phyloP scores from a whole-genome alignment of 73 alveolate species.

The Symbiodinium pilosum region DNA sequence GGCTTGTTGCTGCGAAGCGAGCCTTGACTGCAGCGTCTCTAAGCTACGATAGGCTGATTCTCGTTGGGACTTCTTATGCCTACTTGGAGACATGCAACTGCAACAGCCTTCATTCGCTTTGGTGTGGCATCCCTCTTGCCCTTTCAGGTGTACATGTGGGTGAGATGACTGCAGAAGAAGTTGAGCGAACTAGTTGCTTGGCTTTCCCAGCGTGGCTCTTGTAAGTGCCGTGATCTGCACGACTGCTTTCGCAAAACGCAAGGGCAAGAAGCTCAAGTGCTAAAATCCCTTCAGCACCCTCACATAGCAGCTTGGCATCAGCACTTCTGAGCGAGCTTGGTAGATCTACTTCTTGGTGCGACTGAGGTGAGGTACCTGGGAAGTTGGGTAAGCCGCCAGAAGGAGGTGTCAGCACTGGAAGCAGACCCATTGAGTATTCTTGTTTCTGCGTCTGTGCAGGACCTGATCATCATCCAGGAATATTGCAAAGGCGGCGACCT shows the following conservation, averaged over 20 bases:
- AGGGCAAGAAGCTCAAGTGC: constrained; percentile 73
- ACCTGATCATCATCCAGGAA: constrained; percentile 76
- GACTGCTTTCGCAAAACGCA: background rate
- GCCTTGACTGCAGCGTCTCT: background rate
- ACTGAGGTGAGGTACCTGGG: constrained; percentile 78
- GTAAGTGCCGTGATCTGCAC: too few species aligned
- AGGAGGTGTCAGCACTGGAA: background rate
- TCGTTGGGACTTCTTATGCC: too few species aligned
- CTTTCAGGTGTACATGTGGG: constrained; percentile 61
- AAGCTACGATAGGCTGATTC: background rate
- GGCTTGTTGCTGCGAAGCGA: constrained; percentile 85
- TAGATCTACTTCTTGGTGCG: too few species aligned
- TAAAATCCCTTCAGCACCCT: constrained; percentile 57
- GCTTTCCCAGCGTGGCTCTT: background rate
- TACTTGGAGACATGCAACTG: too few species aligned
- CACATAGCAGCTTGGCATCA: constrained; percentile 45
- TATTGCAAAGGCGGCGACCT: constrained; percentile 80
- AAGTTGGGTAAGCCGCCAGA: constrained; percentile 64
- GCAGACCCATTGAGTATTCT: too few species aligned
- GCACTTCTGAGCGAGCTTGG: too few species aligned
- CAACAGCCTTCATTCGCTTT: too few species aligned
- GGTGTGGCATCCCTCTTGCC: too few species aligned
- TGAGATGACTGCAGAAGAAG: constrained; percentile 58
- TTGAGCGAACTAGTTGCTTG: constrained; percentile 43
- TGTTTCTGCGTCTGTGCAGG: background rate